Evolutionary conservation across 805 yeast genomes (phyloP).

Genomic region (Cyberlindnera amylophila): DNA sequence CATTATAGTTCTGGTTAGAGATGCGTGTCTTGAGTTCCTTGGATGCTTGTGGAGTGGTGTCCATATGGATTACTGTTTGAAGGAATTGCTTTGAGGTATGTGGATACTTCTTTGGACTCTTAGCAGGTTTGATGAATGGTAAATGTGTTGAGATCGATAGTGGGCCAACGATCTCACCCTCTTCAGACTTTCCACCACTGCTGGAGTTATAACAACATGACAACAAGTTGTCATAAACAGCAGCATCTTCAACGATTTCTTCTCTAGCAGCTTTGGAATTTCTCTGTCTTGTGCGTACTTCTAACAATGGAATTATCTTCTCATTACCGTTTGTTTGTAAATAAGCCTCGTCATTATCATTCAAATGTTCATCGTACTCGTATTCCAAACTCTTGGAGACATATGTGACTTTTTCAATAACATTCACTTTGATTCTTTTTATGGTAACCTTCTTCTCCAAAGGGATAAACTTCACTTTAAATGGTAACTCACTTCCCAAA

Average conservation of each 20-base stretch:
- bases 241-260: conserved; percentile 49
- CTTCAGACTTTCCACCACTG: conserved; percentile 13
- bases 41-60: conserved; percentile 11
- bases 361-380: conserved; percentile 44
- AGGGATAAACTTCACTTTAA: conserved; percentile 66
- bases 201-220: conserved; percentile 47
- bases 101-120: conserved; percentile 3
- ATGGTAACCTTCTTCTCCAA: conserved; percentile 56
- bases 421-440: conserved; percentile 61
- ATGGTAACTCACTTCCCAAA: conserved; percentile 53
- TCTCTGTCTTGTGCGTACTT: conserved; percentile 54
- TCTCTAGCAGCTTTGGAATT: conserved; percentile 46
- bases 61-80: conserved; percentile 8
- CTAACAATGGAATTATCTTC: conserved; percentile 55
- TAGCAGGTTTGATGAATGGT: conserved; percentile 21
- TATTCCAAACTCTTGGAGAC: conserved; percentile 49
- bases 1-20: conserved; percentile 10
- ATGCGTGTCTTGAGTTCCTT: conserved; percentile 11
- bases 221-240: conserved; percentile 58
- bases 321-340: conserved; percentile 33
- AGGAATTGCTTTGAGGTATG: conserved; percentile 9
- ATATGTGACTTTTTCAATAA: conserved; percentile 64
- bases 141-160: conserved; percentile 16
- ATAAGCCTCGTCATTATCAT: conserved; percentile 8
- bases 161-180: conserved; percentile 23